Evolutionary conservation across 768 basidiomycete species (phyloP).

Genomic region (Cantharellus anzutake): DNA sequence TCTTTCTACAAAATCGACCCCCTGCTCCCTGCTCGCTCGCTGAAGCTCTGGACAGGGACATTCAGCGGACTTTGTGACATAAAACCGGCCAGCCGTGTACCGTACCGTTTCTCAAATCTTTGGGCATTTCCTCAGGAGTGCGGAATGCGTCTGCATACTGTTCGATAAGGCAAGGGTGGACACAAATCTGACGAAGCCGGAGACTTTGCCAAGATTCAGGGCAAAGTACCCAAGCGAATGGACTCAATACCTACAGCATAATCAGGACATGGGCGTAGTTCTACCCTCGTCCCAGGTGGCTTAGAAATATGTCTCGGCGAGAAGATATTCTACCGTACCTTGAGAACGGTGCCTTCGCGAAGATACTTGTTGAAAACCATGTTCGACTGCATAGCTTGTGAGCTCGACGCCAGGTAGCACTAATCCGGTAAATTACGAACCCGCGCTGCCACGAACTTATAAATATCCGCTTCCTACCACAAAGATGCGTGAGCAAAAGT

Average conservation of each 20-base stretch:
- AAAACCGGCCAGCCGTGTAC: too few species aligned
- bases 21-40: background rate
- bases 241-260: constrained; percentile 25
- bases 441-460: background rate
- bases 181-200: constrained; percentile 49
- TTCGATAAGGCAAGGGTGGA: constrained; percentile 47
- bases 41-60: background rate
- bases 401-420: constrained; percentile 3
- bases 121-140: background rate
- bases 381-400: constrained; percentile 18
- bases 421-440: background rate
- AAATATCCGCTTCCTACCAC: background rate
- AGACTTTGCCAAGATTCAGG: constrained; percentile 15
- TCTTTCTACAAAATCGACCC: constrained; percentile 28
- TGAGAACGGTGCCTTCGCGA: constrained; percentile 44
- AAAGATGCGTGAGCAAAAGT: background rate
- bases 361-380: constrained; percentile 46
- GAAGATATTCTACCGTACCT: constrained; percentile 12
- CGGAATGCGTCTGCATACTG: constrained; percentile 18
- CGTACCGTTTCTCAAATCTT: too few species aligned
- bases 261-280: constrained; percentile 29
- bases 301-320: background rate
- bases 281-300: constrained; percentile 8
- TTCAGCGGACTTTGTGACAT: too few species aligned
- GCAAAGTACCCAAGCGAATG: background rate